phyloP scores from a whole-genome alignment of 2,329 filamentous ascomycete genomes.

The Trichoderma sp. region DNA sequence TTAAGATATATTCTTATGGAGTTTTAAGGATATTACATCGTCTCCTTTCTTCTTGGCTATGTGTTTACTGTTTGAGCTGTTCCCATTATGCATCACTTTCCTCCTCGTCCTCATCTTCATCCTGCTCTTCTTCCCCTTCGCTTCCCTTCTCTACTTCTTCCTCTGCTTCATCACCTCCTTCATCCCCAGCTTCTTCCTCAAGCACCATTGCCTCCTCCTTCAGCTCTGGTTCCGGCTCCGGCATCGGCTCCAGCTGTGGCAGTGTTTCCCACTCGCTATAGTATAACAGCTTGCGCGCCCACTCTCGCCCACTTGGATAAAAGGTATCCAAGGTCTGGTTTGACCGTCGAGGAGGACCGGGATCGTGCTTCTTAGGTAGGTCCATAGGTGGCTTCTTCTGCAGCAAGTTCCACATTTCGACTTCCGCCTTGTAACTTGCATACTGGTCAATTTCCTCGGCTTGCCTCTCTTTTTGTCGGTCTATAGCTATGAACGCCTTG shows the following conservation, averaged over 20 bases:
- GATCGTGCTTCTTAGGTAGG: constrained; percentile 32
- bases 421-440: constrained; percentile 43
- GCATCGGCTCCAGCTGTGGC: not conserved
- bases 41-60: not conserved
- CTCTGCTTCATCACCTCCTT: not conserved
- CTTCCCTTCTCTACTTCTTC: not conserved
- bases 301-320: constrained; percentile 38
- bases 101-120: not conserved
- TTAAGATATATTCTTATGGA: not conserved
- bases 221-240: not conserved
- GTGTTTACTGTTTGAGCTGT: not conserved
- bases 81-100: not conserved
- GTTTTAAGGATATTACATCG: not conserved
- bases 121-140: not conserved
- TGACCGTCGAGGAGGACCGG: constrained; percentile 29
- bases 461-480: constrained; percentile 43
- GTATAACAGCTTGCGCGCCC: constrained; percentile 40
- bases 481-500: constrained; percentile 39
- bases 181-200: not conserved
- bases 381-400: constrained; percentile 39
- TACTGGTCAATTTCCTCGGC: constrained; percentile 44
- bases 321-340: constrained; percentile 37
- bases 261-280: constrained; percentile 45
- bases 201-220: not conserved
- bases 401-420: constrained; percentile 46